phyloP scores from a whole-genome alignment of 768 basidiomycete genomes.

The Mycena vulgaris region DNA sequence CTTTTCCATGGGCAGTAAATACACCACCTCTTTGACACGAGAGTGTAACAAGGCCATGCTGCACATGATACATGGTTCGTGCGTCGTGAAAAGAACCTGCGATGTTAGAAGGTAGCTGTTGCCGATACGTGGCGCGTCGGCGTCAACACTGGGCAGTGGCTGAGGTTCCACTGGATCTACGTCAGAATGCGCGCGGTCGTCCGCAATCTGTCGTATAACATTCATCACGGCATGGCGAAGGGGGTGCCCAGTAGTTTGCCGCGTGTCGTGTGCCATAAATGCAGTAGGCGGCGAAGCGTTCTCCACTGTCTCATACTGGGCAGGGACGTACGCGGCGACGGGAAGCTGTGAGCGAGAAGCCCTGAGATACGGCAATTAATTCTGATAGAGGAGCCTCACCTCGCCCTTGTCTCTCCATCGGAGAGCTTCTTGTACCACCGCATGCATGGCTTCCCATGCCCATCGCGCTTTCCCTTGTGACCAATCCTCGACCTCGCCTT shows the following conservation, averaged over 20 bases:
- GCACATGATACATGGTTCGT: constrained; percentile 99
- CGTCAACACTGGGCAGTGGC: constrained; percentile 13
- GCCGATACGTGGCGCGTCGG: constrained; percentile 64
- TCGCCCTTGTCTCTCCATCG: constrained; percentile 68
- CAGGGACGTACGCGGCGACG: constrained; percentile 80
- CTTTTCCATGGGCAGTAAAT: constrained; percentile 76
- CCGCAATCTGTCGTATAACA: constrained; percentile 76
- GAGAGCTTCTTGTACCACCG: constrained; percentile 65
- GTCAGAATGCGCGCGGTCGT: constrained; percentile 56
- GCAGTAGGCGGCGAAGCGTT: constrained; percentile 45
- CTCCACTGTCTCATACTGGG: constrained; percentile 55
- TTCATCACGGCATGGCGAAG: constrained; percentile 91
- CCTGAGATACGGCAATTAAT: constrained; percentile 20
- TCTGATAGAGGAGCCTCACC: constrained; percentile 56
- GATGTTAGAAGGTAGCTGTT: constrained; percentile 92
- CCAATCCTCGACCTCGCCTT: constrained; percentile 79
- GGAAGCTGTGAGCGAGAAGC: constrained; percentile 67
- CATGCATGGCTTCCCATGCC: constrained; percentile 80
- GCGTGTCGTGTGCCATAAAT: constrained; percentile 79
- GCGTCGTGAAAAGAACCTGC: constrained; percentile 88
- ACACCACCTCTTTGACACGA: constrained; percentile 90
- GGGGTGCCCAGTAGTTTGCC: constrained; percentile 78
- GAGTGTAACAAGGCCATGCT: constrained; percentile 97
- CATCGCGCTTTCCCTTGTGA: constrained; percentile 76
- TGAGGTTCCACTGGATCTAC: constrained; percentile 31